phyloP scores from a whole-genome alignment of 768 basidiomycete genomes.

The Lyophyllum atratum region DNA sequence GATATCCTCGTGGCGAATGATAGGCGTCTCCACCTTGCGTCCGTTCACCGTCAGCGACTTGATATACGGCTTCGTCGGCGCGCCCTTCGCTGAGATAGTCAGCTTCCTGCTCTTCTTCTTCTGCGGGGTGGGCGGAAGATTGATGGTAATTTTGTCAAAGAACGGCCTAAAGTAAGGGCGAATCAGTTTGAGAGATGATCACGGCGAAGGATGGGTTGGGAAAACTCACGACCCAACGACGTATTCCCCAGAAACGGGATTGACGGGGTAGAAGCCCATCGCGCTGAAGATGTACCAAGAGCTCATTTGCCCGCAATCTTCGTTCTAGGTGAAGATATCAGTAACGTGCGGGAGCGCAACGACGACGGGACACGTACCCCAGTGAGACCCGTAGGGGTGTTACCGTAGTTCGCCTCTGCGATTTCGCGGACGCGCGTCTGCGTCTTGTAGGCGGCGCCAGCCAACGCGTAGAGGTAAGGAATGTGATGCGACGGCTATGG shows the following conservation, averaged over 20 bases:
- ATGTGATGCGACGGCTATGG: slow-evolving; percentile 81
- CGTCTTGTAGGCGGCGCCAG: slow-evolving; percentile 68
- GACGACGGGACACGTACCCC: slow-evolving; percentile 47
- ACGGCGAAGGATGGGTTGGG: neutral
- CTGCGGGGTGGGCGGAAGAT: slow-evolving; percentile 43
- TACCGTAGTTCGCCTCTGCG: slow-evolving; percentile 63
- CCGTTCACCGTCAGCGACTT: slow-evolving; percentile 62
- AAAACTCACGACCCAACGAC: slow-evolving; percentile 66
- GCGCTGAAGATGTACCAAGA: slow-evolving; percentile 86
- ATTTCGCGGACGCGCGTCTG: slow-evolving; percentile 74
- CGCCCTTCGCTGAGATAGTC: slow-evolving; percentile 57
- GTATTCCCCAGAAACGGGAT: slow-evolving; percentile 77
- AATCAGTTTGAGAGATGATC: neutral
- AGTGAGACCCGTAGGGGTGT: slow-evolving; percentile 67
- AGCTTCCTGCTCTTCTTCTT: slow-evolving; percentile 32
- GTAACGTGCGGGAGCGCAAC: neutral
- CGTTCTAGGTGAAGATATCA: slow-evolving; percentile 51
- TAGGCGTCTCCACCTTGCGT: slow-evolving; percentile 36
- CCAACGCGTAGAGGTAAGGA: slow-evolving; percentile 78
- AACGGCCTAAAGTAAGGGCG: slow-evolving; percentile 38
- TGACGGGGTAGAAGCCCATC: slow-evolving; percentile 84
- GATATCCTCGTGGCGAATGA: slow-evolving; percentile 59
- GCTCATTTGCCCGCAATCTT: slow-evolving; percentile 91
- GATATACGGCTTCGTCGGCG: slow-evolving; percentile 60
- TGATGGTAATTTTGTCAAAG: slow-evolving; percentile 53